phyloP scores from a whole-genome alignment of 352 stramenopile genomes.

The Globisporangium sylvaticum region DNA sequence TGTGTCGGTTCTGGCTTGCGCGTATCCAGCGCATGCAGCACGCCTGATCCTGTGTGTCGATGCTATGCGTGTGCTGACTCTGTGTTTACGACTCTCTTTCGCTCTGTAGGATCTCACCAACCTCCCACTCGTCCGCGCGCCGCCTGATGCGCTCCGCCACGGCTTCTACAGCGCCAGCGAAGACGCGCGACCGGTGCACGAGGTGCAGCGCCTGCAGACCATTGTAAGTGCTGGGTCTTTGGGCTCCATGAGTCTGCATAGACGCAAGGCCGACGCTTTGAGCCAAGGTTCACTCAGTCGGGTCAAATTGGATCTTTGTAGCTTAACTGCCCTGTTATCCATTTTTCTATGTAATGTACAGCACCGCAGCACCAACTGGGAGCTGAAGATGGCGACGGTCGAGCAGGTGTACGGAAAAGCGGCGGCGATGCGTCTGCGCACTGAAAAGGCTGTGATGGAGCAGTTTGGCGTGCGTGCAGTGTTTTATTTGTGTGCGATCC shows the following conservation, averaged over 20 bases:
- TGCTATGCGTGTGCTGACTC: background rate
- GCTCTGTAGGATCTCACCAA: conserved; percentile 52
- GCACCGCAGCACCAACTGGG: conserved; percentile 74
- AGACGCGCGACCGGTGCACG: conserved; percentile 75
- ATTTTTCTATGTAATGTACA: conserved; percentile 18
- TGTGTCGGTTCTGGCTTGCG: too few relatives aligned
- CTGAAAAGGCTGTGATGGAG: conserved; percentile 85
- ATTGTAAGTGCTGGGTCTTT: conserved; percentile 30
- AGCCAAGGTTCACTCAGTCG: background rate
- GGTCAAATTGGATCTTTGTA: background rate
- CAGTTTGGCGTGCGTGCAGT: conserved; percentile 58
- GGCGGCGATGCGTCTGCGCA: conserved; percentile 85
- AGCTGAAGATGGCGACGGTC: conserved; percentile 86
- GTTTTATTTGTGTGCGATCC: background rate
- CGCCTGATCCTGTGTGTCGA: too few relatives aligned
- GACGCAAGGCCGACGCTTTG: background rate
- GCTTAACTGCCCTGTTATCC: background rate
- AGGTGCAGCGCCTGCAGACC: conserved; percentile 81
- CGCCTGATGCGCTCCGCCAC: conserved; percentile 73
- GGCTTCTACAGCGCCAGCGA: conserved; percentile 83
- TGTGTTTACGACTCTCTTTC: background rate
- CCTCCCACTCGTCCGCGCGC: conserved; percentile 78
- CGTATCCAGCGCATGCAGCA: too few relatives aligned
- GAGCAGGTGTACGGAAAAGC: conserved; percentile 88
- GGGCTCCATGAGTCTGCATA: too few relatives aligned